Evolutionary conservation across 768 basidiomycete genomes (phyloP).

Genomic region (Leccinellum luteum): DNA sequence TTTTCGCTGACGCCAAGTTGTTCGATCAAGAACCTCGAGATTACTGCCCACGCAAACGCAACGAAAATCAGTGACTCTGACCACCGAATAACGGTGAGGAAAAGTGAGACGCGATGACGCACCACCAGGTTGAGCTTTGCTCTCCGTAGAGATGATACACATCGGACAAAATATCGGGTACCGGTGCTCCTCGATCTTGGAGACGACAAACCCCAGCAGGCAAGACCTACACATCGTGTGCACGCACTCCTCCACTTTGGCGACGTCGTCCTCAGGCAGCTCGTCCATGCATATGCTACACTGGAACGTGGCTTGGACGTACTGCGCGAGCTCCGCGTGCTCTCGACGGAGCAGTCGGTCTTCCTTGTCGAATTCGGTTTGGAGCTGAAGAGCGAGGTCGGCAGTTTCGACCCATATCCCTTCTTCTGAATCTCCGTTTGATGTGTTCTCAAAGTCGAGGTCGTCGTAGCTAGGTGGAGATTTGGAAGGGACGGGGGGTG

Average conservation of each 20-base stretch:
- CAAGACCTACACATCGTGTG: slow-evolving; percentile 59
- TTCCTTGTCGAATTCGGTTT: slow-evolving; percentile 42
- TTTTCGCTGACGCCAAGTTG: slow-evolving; percentile 44
- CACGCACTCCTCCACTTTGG: slow-evolving; percentile 42
- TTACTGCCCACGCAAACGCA: slow-evolving; percentile 27
- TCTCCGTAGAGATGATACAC: slow-evolving; percentile 37
- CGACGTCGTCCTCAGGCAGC: slow-evolving; percentile 40
- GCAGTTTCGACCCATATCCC: slow-evolving; percentile 2
- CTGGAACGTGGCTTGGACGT: slow-evolving; percentile 39
- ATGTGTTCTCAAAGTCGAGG: neutral
- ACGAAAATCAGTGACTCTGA: neutral
- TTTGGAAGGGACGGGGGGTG: slow-evolving; percentile 21
- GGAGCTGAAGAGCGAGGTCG: slow-evolving; percentile 30
- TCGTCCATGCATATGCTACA: slow-evolving; percentile 60
- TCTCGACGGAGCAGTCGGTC: slow-evolving; percentile 37
- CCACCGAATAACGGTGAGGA: neutral
- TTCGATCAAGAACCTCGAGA: slow-evolving; percentile 41
- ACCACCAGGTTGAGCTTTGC: slow-evolving; percentile 32
- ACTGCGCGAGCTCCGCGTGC: slow-evolving; percentile 25
- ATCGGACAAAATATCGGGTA: slow-evolving; percentile 64
- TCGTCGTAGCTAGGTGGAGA: slow-evolving; percentile 12
- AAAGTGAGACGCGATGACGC: slow-evolving; percentile 6
- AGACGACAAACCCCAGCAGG: slow-evolving; percentile 39
- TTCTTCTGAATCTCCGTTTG: neutral
- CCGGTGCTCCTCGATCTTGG: slow-evolving; percentile 49